Conservation (phyloP, 1,284 basidiomycete species). For the Trichosporon faecale region DNA sequence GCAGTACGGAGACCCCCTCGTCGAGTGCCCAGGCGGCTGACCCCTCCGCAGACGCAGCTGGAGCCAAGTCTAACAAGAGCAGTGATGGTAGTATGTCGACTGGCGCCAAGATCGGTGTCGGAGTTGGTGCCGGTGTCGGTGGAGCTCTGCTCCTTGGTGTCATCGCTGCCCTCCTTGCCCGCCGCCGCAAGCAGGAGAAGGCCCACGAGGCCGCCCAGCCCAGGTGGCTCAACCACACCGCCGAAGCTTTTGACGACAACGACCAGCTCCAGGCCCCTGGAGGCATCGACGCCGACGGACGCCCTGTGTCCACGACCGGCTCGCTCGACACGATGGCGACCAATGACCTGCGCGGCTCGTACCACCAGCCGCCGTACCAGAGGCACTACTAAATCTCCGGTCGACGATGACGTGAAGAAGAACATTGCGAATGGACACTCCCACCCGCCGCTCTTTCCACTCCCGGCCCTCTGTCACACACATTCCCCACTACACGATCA, state of each 20-base stretch:
- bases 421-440: not conserved
- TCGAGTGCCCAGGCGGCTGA: not conserved
- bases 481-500: not conserved
- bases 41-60: conserved; percentile 20
- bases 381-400: not conserved
- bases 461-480: not conserved
- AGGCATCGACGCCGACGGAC: not conserved
- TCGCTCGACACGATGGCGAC: conserved; percentile 9
- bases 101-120: conserved; percentile 44
- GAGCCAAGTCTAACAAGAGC: conserved; percentile 22
- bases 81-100: conserved; percentile 18
- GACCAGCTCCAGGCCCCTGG: conserved; percentile 4
- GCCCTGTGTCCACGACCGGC: not conserved
- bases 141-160: conserved; percentile 32
- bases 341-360: not conserved
- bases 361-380: conserved; percentile 10
- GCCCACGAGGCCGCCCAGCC: not conserved
- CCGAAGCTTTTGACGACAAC: conserved; percentile 3
- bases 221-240: conserved; percentile 8
- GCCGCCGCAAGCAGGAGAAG: conserved; percentile 6
- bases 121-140: conserved; percentile 40
- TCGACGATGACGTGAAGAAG: not conserved
- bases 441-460: not conserved
- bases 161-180: not conserved
- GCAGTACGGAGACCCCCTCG: conserved; percentile 9